phyloP scores from a whole-genome alignment of 139 green algal species.

The Picochlorum sp. region DNA sequence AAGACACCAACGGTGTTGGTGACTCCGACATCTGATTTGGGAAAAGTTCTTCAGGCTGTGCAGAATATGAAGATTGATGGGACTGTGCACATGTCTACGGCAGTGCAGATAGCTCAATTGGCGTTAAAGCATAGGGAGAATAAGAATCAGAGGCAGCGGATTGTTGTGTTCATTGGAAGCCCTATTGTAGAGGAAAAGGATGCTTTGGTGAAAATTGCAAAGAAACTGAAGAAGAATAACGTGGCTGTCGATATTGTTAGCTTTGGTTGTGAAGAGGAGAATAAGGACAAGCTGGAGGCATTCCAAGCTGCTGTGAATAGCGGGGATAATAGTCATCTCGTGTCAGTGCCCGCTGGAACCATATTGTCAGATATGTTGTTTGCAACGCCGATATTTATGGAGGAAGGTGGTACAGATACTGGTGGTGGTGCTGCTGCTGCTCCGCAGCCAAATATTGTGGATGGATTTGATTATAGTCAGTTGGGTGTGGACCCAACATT shows the following conservation, averaged over 20 bases:
- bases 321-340: constrained; percentile 88
- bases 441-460: constrained; percentile 24
- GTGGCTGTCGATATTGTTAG: constrained; percentile 93
- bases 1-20: constrained; percentile 81
- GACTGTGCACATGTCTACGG: constrained; percentile 65
- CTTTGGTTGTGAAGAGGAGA: constrained; percentile 72
- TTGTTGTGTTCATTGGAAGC: constrained; percentile 94
- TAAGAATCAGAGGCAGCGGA: constrained; percentile 97
- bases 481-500: constrained; percentile 89
- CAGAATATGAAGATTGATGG: constrained; percentile 78
- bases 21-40: constrained; percentile 92
- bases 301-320: constrained; percentile 90
- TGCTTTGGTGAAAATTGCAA: constrained; percentile 87
- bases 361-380: constrained; percentile 89
- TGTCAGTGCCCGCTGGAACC: constrained; percentile 79
- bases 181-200: constrained; percentile 74
- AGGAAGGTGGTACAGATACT: constrained; percentile 29
- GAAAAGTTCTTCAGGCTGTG: constrained; percentile 90
- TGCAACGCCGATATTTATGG: constrained; percentile 71
- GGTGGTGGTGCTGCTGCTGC: constrained; percentile 7
- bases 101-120: constrained; percentile 89
- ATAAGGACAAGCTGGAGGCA: constrained; percentile 85
- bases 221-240: constrained; percentile 99
- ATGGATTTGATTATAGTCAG: constrained; percentile 79
- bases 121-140: constrained; percentile 98